Evolutionary conservation across 2,329 filamentous ascomycete species (phyloP).

Genomic region (Fusarium sp.): DNA sequence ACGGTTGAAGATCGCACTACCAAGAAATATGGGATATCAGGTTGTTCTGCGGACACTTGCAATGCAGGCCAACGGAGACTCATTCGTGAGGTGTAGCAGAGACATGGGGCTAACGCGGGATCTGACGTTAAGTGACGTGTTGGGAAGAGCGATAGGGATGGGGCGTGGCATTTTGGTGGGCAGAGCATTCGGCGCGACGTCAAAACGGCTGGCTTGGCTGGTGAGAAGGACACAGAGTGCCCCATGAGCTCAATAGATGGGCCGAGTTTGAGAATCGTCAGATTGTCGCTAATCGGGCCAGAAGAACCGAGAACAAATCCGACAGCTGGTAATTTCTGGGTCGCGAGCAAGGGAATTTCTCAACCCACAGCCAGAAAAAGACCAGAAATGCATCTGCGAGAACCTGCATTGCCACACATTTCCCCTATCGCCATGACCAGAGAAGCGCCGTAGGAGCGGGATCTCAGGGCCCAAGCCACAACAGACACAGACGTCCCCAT

Average conservation of each 20-base stretch:
- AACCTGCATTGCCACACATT: slow-evolving; percentile 32
- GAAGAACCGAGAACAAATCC: slow-evolving; percentile 29
- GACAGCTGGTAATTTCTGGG: slow-evolving; percentile 15
- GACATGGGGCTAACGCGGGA: slow-evolving; percentile 43
- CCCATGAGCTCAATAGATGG: slow-evolving; percentile 37
- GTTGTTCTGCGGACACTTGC: slow-evolving; percentile 40
- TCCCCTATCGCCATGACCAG: slow-evolving; percentile 18
- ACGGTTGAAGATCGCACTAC: slow-evolving; percentile 18
- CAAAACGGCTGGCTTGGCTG: slow-evolving; percentile 26
- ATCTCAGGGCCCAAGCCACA: slow-evolving; percentile 31
- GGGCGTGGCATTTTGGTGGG: slow-evolving; percentile 43
- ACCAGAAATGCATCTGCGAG: slow-evolving; percentile 28
- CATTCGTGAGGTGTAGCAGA: slow-evolving; percentile 27
- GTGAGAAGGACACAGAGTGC: slow-evolving; percentile 27
- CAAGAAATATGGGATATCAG: slow-evolving; percentile 26
- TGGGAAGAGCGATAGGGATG: slow-evolving; percentile 42
- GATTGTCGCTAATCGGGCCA: slow-evolving; percentile 40
- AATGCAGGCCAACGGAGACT: slow-evolving; percentile 41
- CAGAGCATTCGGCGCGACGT: slow-evolving; percentile 40
- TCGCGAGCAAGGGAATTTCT: slow-evolving; percentile 9
- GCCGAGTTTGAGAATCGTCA: slow-evolving; percentile 36
- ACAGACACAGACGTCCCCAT: slow-evolving; percentile 32
- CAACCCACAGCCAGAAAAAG: slow-evolving; percentile 6
- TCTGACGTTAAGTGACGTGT: slow-evolving; percentile 48
- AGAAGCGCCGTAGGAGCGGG: slow-evolving; percentile 14